Evolutionary conservation across 177 flowering plant genomes (phyloP), one percentile per base, ranked within the genome.

Genomic region (Vitis hybrid): DNA sequence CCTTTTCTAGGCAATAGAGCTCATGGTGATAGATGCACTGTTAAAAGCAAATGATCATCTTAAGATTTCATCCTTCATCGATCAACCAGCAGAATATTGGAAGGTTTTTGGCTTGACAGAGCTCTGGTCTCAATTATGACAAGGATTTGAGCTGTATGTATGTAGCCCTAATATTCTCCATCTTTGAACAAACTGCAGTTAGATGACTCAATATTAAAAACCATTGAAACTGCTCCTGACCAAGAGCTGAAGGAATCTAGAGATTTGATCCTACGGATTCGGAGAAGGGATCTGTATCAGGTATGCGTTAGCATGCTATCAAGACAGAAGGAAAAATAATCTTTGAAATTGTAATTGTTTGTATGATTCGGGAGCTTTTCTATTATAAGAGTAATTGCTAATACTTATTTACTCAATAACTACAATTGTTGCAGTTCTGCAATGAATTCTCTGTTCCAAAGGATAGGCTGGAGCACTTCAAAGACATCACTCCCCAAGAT

Each of bases 361-460:
- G 13, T 46, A 6, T 3, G 18, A 6, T 18, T 24, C n/a, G 11
- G 41, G 57, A 17, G 3, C 41, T 27, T 27, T 27, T 27, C 30
- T 27, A 27, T 27, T 27, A 6, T 32, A 14, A 54, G n/a, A 54
- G 15, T 15, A 6, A 54, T 54, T 14, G 17, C 15, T 54, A 15
- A 14, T 41, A 41, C 1, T 41, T 41, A 41, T 41, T 41, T 41
- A 41, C 46, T 0, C 46, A 41, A 41, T 41, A 54, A 54, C 8
- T 54, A 17, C 17, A 54, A 54, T 17, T 11, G 27, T 58, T 71
- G 72, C 87, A 93, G 98, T 93, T 86, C 73, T 93, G 98, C 73
- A 93, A 93, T 68, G 91, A 93, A 80, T 88, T 81, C 73, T 64
- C 86, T 74, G 98, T 93, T 77, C 97, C 98, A 7, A 88, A 81